phyloP scores from a whole-genome alignment of 2,329 filamentous ascomycete genomes.

The Leptographium radiaticola region DNA sequence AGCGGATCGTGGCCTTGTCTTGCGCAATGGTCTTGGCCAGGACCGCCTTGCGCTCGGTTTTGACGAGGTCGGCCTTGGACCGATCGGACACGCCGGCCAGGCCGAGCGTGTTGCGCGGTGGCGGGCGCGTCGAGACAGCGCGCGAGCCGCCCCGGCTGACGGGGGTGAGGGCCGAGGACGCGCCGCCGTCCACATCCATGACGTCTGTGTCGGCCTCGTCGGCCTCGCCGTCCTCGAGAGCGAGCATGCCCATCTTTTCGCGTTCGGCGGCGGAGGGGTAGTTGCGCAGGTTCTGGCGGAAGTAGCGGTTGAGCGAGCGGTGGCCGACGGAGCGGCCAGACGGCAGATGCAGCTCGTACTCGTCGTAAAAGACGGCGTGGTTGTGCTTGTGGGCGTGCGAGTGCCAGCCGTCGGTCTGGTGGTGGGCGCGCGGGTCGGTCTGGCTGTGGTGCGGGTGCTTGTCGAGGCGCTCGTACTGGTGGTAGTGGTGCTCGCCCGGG shows the following conservation, averaged over 20 bases:
- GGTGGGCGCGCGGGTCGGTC: conserved; percentile 57
- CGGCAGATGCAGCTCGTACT: conserved; percentile 87
- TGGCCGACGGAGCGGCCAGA: conserved; percentile 84
- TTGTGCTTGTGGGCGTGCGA: conserved; percentile 67
- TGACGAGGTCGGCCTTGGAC: conserved; percentile 3
- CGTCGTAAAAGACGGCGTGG: conserved; percentile 74
- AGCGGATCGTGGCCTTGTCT: conserved; percentile 7
- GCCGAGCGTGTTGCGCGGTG: conserved; percentile 7
- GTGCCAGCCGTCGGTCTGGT: conserved; percentile 64
- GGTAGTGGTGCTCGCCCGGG: conserved; percentile 57
- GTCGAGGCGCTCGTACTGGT: conserved; percentile 59
- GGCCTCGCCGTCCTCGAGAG: conserved; percentile 8
- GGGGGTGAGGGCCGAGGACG: background rate
- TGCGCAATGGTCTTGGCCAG: conserved; percentile 1
- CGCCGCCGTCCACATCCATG: background rate
- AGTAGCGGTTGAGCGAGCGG: conserved; percentile 76
- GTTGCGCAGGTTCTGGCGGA: conserved; percentile 78
- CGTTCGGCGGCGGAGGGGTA: conserved; percentile 65
- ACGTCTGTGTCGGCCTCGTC: background rate
- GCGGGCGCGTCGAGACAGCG: conserved; percentile 4
- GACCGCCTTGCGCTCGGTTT: conserved; percentile 6
- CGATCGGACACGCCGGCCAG: conserved; percentile 9
- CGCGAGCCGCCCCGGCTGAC: background rate
- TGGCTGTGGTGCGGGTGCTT: conserved; percentile 66
- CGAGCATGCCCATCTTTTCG: conserved; percentile 8